Evolutionary conservation across 805 yeast species (phyloP).

Genomic region (Yarrowia osloensis): DNA sequence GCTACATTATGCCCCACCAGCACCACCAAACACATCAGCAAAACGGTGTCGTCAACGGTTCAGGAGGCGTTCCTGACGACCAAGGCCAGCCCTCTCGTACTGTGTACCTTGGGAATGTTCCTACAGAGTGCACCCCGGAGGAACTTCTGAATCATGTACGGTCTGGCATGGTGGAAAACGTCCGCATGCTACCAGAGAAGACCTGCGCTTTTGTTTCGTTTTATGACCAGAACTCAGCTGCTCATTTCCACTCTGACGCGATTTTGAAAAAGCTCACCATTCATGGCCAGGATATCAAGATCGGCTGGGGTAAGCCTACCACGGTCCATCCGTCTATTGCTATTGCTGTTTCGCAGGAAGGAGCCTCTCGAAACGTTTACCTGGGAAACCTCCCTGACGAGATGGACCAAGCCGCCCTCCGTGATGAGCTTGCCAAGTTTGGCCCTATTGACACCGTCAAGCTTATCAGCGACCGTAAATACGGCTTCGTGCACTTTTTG

Average conservation of each 20-base stretch:
- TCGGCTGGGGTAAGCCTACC: constrained; percentile 91
- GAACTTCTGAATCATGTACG: constrained; percentile 88
- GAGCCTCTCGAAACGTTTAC: constrained; percentile 93
- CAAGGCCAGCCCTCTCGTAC: constrained; percentile 53
- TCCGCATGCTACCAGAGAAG: constrained; percentile 72
- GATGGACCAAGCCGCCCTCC: constrained; percentile 64
- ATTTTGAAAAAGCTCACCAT: constrained; percentile 79
- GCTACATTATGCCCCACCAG: constrained; percentile 33
- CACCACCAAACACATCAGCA: constrained; percentile 23
- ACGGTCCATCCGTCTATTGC: constrained; percentile 73
- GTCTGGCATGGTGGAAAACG: constrained; percentile 83
- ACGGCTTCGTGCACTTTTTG: constrained; percentile 81
- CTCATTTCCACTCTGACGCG: constrained; percentile 91
- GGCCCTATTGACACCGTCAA: constrained; percentile 87
- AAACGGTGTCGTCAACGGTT: constrained; percentile 30
- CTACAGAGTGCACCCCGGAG: constrained; percentile 74
- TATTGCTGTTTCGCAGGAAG: constrained; percentile 75
- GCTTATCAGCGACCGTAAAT: constrained; percentile 74
- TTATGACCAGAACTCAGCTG: constrained; percentile 83
- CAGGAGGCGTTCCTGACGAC: not conserved
- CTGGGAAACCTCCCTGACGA: constrained; percentile 75
- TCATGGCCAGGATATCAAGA: constrained; percentile 75
- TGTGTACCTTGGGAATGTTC: constrained; percentile 86
- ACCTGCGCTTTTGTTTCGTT: constrained; percentile 90
- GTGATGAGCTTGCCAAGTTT: constrained; percentile 64